Percentiles rank a stretch among this genome's conserved stretches.
Evolutionary conservation across 768 basidiomycete genomes (phyloP).

Genomic region (Candolleomyces eurysporus): DNA sequence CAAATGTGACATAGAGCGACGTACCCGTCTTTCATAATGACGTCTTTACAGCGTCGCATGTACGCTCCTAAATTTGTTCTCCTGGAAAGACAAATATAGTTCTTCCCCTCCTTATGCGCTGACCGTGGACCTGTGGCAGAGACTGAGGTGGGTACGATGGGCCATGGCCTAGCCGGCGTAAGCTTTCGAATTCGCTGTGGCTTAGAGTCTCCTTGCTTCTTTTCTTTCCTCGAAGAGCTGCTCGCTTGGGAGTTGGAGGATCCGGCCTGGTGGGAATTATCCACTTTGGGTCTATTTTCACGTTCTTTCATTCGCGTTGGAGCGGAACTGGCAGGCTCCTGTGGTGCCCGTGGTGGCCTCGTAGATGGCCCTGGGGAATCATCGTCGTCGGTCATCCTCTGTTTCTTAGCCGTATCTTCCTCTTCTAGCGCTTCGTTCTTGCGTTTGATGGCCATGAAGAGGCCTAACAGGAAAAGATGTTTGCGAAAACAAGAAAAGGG

Average conservation of each 20-base stretch:
- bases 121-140: conserved; percentile 82
- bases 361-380: too few relatives aligned
- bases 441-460: conserved; percentile 8
- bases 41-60: conserved; percentile 72
- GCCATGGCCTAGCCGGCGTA: conserved; percentile 70
- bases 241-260: too few relatives aligned
- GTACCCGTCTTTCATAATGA: conserved; percentile 71
- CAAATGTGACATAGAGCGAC: conserved; percentile 15
- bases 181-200: conserved; percentile 57
- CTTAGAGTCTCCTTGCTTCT: background rate
- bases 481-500: background rate
- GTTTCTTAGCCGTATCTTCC: background rate
- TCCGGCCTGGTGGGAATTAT: too few relatives aligned
- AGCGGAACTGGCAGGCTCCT: background rate
- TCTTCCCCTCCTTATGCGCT: conserved; percentile 76
- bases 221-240: background rate
- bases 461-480: background rate
- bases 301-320: background rate
- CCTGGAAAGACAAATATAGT: conserved; percentile 76
- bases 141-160: conserved; percentile 70
- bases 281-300: too few relatives aligned
- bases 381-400: background rate
- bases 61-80: conserved; percentile 72
- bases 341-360: background rate
- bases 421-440: background rate